A percentile compares a stretch with the other conserved stretches of the same genome.
Conservation (phyloP, 202 grass and related monocot species). For the Zizania palustris region DNA sequence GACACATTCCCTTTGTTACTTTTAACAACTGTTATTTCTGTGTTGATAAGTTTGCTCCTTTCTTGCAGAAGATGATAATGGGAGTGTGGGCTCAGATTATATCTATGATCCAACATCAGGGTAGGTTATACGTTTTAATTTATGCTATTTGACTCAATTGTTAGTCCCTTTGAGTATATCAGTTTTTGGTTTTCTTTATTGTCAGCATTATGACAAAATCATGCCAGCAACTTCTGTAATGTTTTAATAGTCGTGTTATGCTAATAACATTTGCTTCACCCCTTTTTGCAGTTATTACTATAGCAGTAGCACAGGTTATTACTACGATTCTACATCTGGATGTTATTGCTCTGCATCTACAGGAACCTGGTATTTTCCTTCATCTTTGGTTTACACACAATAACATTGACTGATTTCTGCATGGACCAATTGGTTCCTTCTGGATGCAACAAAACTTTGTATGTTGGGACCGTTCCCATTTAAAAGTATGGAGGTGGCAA, state of each 20-base stretch:
- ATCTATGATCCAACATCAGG: slow-evolving; percentile 79
- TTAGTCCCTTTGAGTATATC: background rate
- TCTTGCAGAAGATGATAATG: slow-evolving; percentile 65
- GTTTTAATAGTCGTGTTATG: background rate
- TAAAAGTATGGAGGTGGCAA: slow-evolving; percentile 17
- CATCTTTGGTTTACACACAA: slow-evolving; percentile 14
- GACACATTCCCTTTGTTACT: slow-evolving; percentile 1
- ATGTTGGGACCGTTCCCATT: background rate
- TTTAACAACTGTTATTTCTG: background rate
- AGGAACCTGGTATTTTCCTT: slow-evolving; percentile 69
- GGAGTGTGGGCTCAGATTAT: slow-evolving; percentile 67
- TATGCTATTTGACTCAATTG: slow-evolving; percentile 25
- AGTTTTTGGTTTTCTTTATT: background rate
- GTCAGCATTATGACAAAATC: slow-evolving; percentile 2
- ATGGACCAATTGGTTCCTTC: background rate
- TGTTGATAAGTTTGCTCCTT: slow-evolving; percentile 27
- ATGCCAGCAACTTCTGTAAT: background rate
- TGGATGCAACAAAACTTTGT: slow-evolving; percentile 10
- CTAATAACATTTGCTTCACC: slow-evolving; percentile 26
- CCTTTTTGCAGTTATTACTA: slow-evolving; percentile 80
- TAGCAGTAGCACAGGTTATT: slow-evolving; percentile 83
- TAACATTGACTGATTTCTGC: background rate
- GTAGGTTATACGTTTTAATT: slow-evolving; percentile 53
- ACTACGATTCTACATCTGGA: slow-evolving; percentile 75
- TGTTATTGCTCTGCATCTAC: slow-evolving; percentile 82